Conservation (phyloP, 2,329 filamentous ascomycete species). For the Parascedosporium putredinis region DNA sequence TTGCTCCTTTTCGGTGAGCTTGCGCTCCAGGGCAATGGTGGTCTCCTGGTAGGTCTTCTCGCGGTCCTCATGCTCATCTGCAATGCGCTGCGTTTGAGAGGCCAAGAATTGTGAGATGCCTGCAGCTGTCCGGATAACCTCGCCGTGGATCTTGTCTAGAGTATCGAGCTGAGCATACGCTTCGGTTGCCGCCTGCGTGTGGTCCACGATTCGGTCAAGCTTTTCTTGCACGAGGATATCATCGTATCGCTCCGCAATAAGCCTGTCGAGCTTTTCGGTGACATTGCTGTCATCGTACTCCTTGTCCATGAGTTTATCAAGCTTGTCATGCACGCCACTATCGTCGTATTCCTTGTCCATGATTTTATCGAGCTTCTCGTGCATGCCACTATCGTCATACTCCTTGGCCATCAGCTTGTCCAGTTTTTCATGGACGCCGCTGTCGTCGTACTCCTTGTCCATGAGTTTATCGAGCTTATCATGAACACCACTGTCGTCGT, state of each 20-base stretch:
- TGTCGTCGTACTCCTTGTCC: conserved; percentile 11
- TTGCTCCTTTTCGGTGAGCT: conserved; percentile 53
- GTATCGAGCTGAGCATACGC: conserved; percentile 67
- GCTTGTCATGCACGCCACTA: background rate
- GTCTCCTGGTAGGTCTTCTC: conserved; percentile 74
- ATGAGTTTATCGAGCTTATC: background rate
- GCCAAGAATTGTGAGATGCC: conserved; percentile 78
- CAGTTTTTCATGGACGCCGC: conserved; percentile 17
- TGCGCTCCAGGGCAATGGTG: conserved; percentile 68
- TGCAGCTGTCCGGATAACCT: conserved; percentile 73
- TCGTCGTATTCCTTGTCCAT: conserved; percentile 13
- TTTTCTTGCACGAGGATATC: conserved; percentile 22
- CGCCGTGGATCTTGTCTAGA: conserved; percentile 78
- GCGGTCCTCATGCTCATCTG: conserved; percentile 67
- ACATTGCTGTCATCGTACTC: conserved; percentile 12
- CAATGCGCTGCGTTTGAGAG: conserved; percentile 62
- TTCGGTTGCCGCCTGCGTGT: conserved; percentile 56
- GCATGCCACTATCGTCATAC: conserved; percentile 39
- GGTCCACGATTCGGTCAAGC: conserved; percentile 42
- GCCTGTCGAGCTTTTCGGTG: conserved; percentile 18
- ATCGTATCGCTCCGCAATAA: conserved; percentile 49
- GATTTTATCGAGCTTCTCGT: conserved; percentile 23
- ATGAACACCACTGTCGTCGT: background rate
- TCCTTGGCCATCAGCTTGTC: conserved; percentile 32
- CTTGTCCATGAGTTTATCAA: background rate